phyloP scores from a whole-genome alignment of 257 asterid genomes.

The Misopates orontium region DNA sequence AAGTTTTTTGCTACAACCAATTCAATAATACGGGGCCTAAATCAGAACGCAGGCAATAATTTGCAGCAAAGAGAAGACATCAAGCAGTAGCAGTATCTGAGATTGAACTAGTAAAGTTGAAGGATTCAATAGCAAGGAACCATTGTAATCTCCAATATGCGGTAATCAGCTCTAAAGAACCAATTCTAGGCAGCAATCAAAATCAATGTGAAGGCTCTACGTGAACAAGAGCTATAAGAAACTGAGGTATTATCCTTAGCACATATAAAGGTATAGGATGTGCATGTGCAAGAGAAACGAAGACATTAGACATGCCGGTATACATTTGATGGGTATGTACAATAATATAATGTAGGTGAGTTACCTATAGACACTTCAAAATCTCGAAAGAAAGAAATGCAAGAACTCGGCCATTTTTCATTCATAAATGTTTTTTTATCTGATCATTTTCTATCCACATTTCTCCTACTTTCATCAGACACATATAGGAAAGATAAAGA shows the following conservation, averaged over 20 bases:
- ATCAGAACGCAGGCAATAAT: background rate
- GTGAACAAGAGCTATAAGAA: background rate
- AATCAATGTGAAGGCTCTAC: slow-evolving; percentile 5
- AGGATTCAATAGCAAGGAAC: background rate
- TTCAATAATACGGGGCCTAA: background rate
- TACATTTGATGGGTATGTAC: too few relatives aligned
- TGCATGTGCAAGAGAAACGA: background rate
- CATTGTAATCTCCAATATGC: background rate
- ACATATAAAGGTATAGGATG: background rate
- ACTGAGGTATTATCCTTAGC: background rate
- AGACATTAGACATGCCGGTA: background rate
- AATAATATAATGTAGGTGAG: background rate
- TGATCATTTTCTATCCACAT: background rate
- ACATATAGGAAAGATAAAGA: background rate
- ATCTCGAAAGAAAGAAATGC: background rate
- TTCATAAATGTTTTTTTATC: background rate
- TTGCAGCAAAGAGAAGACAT: too few relatives aligned
- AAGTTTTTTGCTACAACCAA: background rate
- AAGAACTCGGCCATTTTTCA: slow-evolving; percentile 2
- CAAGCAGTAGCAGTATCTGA: too few relatives aligned
- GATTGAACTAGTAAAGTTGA: too few relatives aligned
- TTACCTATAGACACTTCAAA: slow-evolving; percentile 5
- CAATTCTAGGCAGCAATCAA: background rate
- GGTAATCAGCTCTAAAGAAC: slow-evolving; percentile 15
- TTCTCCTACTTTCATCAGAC: background rate